These are phyloP conservation scores for Helianthus tuberosus DNA, from an alignment of 129 eudicot species.

Conservation along the genomic window DNA sequence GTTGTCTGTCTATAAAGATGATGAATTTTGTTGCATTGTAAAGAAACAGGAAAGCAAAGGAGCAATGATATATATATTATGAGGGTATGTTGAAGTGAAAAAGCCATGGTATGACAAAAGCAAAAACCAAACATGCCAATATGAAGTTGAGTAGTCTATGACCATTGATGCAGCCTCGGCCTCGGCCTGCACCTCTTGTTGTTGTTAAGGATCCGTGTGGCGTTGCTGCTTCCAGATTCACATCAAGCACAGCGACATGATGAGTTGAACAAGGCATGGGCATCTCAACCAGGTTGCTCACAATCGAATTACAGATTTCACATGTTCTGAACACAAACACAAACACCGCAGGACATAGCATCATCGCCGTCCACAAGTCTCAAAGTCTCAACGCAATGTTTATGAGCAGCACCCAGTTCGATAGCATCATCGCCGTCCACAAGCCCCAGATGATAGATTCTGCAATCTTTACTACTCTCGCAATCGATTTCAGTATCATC, in stretches of 20 bases:
- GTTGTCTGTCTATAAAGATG: too few species aligned
- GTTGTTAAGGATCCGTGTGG: slow-evolving; percentile 1
- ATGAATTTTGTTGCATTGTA: too few species aligned
- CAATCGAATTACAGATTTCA: slow-evolving; percentile 76
- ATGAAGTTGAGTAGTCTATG: slow-evolving; percentile 73
- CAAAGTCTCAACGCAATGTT: slow-evolving; percentile 84
- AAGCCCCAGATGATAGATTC: slow-evolving; percentile 79
- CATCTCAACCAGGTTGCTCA: slow-evolving; percentile 55
- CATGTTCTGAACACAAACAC: slow-evolving; percentile 66
- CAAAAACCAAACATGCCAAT: slow-evolving; percentile 82
- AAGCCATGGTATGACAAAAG: slow-evolving; percentile 88
- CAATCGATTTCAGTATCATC: slow-evolving; percentile 37
- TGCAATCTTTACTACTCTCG: slow-evolving; percentile 46
- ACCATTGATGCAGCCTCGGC: slow-evolving; percentile 54
- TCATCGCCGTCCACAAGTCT: too few species aligned
- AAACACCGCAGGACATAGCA: slow-evolving; percentile 21
- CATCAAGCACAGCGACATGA: slow-evolving; percentile 36
- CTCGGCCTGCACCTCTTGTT: background rate
- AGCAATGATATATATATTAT: slow-evolving; percentile 14
- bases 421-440: slow-evolving; percentile 50
- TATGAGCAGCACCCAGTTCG: slow-evolving; percentile 86
- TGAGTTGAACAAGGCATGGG: slow-evolving; percentile 12
- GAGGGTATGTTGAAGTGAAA: slow-evolving; percentile 87
- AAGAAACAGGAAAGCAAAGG: background rate
- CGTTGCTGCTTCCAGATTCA: slow-evolving; percentile 22